Evolutionary conservation across 805 yeast genomes (phyloP), one percentile per base, ranked within the genome.

Genomic region (Kodamaea jinghongensis): DNA sequence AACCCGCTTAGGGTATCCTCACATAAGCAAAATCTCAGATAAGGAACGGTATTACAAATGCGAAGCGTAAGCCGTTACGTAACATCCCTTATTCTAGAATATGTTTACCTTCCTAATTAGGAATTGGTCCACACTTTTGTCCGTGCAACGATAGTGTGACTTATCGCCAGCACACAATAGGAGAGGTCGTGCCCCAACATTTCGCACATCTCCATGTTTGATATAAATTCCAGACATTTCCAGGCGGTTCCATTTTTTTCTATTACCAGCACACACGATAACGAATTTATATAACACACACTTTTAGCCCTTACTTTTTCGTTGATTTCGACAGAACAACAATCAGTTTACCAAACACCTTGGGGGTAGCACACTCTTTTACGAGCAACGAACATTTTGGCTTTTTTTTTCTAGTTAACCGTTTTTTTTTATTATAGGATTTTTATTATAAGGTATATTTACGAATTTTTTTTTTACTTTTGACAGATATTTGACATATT

Each of bases 141-240:
- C 31, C 4, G 14, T 13, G 16, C 39, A 36, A 29, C 33, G 23
- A 27, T 37, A 37, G 40, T 37, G 40, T 37, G 40, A 37, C 40
- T 31, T 36, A 17, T 36, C 17, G 39, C 27, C 39, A 17, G 17
- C 32, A 12, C 30, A 28, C 15, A 29, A 29, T 15, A 29, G 32
- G 23, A 20, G 23, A 6, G 7, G 23, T 20, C 23, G 7, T n/a
- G n/a, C n/a, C n/a, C n/a, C n/a, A n/a, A n/a, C n/a, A n/a, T n/a
- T n/a, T n/a, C n/a, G n/a, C n/a, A n/a, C n/a, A n/a, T n/a, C n/a
- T n/a, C n/a, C 20, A 10, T 20, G 7, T 31, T 10, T 16, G 12
- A 31, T 37, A 37, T 37, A 37, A 30, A 37, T 32, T 37, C 33
- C 31, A 26, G 40, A 34, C 14, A 16, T 30, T 37, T 37, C 40